Percentiles rank a stretch among this genome's conserved stretches.
Evolutionary conservation across 2,329 filamentous ascomycete genomes (phyloP).

Genomic region (Drechslerella dactyloides): DNA sequence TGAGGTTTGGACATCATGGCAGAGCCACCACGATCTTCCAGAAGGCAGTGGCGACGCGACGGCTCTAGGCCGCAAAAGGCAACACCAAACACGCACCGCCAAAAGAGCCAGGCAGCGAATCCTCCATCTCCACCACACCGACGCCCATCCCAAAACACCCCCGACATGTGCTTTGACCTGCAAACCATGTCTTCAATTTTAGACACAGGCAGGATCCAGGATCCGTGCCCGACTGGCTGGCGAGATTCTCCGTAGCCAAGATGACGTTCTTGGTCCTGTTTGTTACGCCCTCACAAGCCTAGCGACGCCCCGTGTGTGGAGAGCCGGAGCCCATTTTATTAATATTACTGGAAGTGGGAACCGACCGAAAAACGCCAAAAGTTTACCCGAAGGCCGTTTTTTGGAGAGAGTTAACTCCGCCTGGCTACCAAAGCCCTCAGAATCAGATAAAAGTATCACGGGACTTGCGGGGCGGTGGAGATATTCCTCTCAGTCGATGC

Average conservation of each 20-base stretch:
- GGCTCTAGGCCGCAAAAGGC: slow-evolving; percentile 6
- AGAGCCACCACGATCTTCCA: not conserved
- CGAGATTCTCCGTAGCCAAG: not conserved
- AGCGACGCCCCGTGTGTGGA: not conserved
- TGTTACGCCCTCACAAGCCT: not conserved
- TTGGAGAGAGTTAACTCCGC: slow-evolving; percentile 33
- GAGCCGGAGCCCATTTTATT: not conserved
- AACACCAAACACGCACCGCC: not conserved
- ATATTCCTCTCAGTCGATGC: slow-evolving; percentile 26
- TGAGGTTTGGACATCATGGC: not conserved
- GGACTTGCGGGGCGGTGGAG: slow-evolving; percentile 28
- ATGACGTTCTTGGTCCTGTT: not conserved
- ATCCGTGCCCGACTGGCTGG: not conserved
- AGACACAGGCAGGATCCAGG: slow-evolving; percentile 2
- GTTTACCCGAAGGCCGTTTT: slow-evolving; percentile 45
- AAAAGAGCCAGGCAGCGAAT: not conserved
- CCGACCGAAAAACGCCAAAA: not conserved
- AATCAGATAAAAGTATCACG: slow-evolving; percentile 40
- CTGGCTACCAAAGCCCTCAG: slow-evolving; percentile 9
- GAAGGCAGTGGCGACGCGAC: slow-evolving; percentile 5
- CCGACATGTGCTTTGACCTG: slow-evolving; percentile 2
- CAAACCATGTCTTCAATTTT: slow-evolving; percentile 7
- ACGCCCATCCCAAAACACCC: not conserved
- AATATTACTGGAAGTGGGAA: not conserved
- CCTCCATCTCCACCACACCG: not conserved